phyloP scores from a whole-genome alignment of 768 basidiomycete species.

The Gautieria morchelliformis region DNA sequence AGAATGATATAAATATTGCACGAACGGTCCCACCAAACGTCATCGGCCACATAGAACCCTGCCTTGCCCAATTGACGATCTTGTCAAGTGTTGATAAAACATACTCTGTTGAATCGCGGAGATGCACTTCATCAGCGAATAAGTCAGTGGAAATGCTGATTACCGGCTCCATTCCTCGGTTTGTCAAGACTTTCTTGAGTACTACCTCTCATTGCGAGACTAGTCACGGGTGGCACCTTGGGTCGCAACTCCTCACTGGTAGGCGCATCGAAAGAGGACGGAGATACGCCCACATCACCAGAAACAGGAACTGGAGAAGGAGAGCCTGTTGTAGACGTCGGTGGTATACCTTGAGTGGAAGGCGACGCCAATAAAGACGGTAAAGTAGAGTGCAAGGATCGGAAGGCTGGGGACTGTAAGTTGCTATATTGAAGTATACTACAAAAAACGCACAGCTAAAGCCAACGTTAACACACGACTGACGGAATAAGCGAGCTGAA shows the following conservation, averaged over 20 bases:
- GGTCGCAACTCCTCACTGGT: conserved; percentile 10
- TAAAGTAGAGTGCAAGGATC: conserved; percentile 47
- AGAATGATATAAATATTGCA: neutral
- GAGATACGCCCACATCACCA: conserved; percentile 8
- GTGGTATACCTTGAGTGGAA: conserved; percentile 11
- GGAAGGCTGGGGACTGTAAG: conserved; percentile 28
- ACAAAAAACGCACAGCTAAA: neutral
- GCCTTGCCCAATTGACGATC: conserved; percentile 93
- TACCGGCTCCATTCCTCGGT: conserved; percentile 85
- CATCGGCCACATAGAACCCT: conserved; percentile 99
- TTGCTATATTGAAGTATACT: neutral
- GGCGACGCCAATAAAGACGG: conserved; percentile 30
- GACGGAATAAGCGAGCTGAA: neutral
- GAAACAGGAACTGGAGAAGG: conserved; percentile 29
- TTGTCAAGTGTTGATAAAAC: conserved; percentile 95
- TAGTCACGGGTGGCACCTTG: conserved; percentile 48
- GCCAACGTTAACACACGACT: neutral
- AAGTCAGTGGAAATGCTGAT: conserved; percentile 12
- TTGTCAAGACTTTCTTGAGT: conserved; percentile 82
- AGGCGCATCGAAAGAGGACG: conserved; percentile 5
- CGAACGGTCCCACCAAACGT: conserved; percentile 57
- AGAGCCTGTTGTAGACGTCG: conserved; percentile 7
- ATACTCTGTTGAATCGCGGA: conserved; percentile 56
- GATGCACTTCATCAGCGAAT: neutral
- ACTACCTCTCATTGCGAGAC: conserved; percentile 66